phyloP scores from a whole-genome alignment of 257 asterid species.

The Nicotiana tabacum region DNA sequence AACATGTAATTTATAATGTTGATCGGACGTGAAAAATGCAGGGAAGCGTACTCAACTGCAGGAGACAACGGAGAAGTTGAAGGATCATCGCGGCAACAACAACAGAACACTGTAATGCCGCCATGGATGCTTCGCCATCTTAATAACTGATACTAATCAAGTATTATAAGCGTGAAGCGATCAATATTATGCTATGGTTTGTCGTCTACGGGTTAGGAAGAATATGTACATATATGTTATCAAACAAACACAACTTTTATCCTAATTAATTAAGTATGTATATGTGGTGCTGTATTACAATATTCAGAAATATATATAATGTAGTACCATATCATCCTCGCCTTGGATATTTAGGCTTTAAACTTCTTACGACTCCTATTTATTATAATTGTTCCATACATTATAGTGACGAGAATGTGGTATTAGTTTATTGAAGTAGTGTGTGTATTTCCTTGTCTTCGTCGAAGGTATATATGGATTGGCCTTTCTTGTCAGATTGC shows the following conservation, averaged over 20 bases:
- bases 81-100: constrained; percentile 32
- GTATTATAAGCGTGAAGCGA: neutral
- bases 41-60: constrained; percentile 26
- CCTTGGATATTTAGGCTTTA: neutral
- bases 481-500: neutral
- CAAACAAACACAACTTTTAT: neutral
- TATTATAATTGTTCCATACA: no score
- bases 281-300: neutral
- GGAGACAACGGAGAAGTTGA: constrained; percentile 39
- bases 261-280: neutral
- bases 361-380: neutral
- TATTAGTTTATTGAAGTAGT: neutral
- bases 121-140: constrained; percentile 54
- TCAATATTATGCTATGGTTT: neutral
- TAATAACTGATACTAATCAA: neutral
- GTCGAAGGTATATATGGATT: neutral
- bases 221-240: neutral
- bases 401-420: neutral
- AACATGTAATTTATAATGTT: neutral
- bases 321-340: neutral
- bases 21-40: constrained; percentile 17
- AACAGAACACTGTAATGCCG: constrained; percentile 39
- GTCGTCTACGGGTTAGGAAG: neutral
- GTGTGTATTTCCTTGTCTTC: neutral
- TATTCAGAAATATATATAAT: neutral